Evolutionary conservation across 495 filamentous ascomycete genomes (phyloP), one percentile per base, ranked within the genome.

Genomic region (Chlorociboria aeruginascens): DNA sequence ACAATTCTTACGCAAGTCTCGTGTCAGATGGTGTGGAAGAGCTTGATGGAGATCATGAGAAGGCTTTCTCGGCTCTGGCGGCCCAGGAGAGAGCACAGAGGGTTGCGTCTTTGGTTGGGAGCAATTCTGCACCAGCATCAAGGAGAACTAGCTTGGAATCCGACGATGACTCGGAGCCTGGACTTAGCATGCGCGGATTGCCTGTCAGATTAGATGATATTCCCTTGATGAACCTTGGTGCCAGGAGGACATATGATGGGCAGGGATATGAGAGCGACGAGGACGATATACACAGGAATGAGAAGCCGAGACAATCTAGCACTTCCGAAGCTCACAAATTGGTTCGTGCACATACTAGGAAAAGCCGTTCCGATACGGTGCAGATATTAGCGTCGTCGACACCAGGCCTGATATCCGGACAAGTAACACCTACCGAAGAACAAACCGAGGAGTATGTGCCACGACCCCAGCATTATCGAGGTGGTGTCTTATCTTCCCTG

Each of bases 401-500:
- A 11, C 51, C 38, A 35, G 67, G 67, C 10, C 48, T 71, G 30
- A 65, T 66, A 10, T 84, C 82, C 28, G 79, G 78, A 25, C 70
- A 72, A 42, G 63, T 65, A 9, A 86, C 79, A 8, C 79, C 81
- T 10, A 63, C 70, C 7, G 74, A 78, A 33, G 79, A 82, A 36
- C 63, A 70, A 40, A 69, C 73, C 12, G 65, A 72, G 43, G 70
- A 74, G 38, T 89, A 86, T 54, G 70, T 85, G 6, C 78, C 81
- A 35, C 71, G 70, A 11, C 88, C 86, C 3, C 60, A 71, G 7
- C 73, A 82, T 41, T 92, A 85, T 59, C 82, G 79, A 38, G 78
- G 79, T 33, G 86, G 89, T 29, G 75, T 93, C 38, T 68, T 97
- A 7, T 79, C 81, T 6, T 83, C 78, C 7, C 66, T 97, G 2